These are phyloP conservation scores for Rhododendron ferrugineum DNA, from an alignment of 148 eudicot genomes.

Conservation along the genomic window DNA sequence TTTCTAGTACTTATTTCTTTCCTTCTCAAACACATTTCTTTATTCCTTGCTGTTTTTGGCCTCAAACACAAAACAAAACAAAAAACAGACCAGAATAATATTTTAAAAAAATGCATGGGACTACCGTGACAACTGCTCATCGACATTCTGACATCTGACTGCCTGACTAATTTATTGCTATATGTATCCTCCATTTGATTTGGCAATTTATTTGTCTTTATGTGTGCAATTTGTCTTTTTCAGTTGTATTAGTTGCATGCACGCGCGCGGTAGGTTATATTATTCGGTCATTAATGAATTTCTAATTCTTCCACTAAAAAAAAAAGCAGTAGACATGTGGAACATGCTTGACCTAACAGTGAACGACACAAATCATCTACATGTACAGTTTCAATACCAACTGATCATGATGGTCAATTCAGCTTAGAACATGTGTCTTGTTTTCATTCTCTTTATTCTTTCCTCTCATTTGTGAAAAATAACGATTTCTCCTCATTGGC, in stretches of 20 bases:
- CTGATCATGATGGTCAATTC: not conserved
- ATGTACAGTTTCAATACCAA: not conserved
- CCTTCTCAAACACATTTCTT: conserved; percentile 9
- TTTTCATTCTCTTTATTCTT: not conserved
- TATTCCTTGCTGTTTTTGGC: conserved; percentile 17
- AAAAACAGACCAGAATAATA: not conserved
- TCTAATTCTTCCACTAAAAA: too few relatives aligned
- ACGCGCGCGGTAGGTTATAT: too few relatives aligned
- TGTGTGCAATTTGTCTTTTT: too few relatives aligned
- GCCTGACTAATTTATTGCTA: too few relatives aligned
- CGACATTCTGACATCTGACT: too few relatives aligned
- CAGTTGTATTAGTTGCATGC: too few relatives aligned
- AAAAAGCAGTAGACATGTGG: not conserved
- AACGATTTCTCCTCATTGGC: not conserved
- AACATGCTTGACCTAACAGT: conserved; percentile 6
- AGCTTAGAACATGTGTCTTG: not conserved
- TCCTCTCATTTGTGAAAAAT: not conserved
- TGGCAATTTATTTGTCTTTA: too few relatives aligned
- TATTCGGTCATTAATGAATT: too few relatives aligned
- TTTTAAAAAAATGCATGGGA: not conserved
- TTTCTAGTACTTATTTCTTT: not conserved
- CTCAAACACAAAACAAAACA: conserved; percentile 9
- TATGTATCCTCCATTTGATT: too few relatives aligned
- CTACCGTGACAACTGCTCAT: too few relatives aligned
- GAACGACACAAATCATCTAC: not conserved